A percentile compares a stretch with the other conserved stretches of the same genome.
These are phyloP conservation scores for Rhizoclosmatium globosum DNA, from an alignment of 192 early-diverging fungal species.

Conservation along the genomic window DNA sequence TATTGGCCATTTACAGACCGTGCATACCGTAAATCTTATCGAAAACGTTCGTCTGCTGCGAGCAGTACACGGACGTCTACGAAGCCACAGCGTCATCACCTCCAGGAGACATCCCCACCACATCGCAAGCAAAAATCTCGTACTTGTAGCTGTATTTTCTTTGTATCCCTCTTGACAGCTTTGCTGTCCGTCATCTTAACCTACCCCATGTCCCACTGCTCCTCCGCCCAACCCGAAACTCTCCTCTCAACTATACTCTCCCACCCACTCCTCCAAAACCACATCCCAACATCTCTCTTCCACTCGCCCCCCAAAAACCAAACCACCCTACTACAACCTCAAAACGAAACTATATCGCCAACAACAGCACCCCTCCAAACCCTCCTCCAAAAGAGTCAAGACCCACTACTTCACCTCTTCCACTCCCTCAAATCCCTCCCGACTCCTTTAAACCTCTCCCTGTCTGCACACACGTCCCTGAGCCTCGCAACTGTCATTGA, in stretches of 20 bases:
- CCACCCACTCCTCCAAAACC: neutral
- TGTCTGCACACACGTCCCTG: conserved; percentile 23
- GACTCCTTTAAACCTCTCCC: neutral
- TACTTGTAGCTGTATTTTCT: no score
- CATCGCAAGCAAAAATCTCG: no score
- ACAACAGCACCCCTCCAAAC: neutral
- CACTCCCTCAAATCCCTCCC: conserved; percentile 3
- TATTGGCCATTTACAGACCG: conserved; percentile 9
- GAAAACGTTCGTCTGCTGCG: neutral
- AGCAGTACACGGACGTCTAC: no score
- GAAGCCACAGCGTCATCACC: no score
- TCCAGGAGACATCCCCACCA: no score
- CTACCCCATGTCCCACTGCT: neutral
- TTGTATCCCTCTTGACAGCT: no score
- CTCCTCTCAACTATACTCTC: neutral
- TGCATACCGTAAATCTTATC: neutral
- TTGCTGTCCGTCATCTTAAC: neutral
- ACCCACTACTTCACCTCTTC: conserved; percentile 6
- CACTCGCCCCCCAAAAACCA: no score
- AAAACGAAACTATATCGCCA: neutral
- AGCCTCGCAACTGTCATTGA: conserved; percentile 25
- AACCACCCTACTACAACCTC: neutral
- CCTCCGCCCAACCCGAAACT: neutral
- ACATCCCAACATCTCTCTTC: no score
- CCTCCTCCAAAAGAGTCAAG: conserved; percentile 4